Conservation (phyloP, 2,329 filamentous ascomycete genomes). For the Fusarium transvaalense region DNA sequence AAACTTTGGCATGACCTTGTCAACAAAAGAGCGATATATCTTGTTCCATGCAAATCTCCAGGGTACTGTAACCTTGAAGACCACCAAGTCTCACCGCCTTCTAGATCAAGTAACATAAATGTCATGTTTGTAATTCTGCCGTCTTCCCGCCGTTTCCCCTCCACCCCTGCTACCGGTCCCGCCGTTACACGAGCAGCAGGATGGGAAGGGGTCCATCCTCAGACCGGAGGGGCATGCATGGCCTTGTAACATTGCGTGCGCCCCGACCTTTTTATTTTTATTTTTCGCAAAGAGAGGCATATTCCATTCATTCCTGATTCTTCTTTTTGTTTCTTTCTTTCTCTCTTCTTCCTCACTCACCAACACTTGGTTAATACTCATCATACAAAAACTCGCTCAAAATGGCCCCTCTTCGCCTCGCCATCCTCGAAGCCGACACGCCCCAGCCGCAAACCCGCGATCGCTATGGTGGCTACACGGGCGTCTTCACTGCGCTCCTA, state of each 20-base stretch:
- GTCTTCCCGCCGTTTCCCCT: constrained; percentile 21
- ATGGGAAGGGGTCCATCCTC: constrained; percentile 25
- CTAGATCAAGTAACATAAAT: not conserved
- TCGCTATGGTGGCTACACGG: constrained; percentile 79
- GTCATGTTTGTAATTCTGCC: constrained; percentile 34
- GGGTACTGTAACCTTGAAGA: not conserved
- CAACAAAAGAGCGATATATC: not conserved
- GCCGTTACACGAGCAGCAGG: constrained; percentile 28
- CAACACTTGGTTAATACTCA: not conserved
- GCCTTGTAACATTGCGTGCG: constrained; percentile 13
- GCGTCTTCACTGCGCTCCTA: constrained; percentile 74
- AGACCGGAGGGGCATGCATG: constrained; percentile 1
- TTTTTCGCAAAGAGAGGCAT: constrained; percentile 22
- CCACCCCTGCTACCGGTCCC: constrained; percentile 40
- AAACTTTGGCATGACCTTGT: too few relatives aligned
- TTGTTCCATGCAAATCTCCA: not conserved
- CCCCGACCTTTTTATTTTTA: not conserved
- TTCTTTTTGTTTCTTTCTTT: not conserved
- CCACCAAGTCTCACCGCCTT: constrained; percentile 27
- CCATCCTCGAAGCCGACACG: constrained; percentile 89
- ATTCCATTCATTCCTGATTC: not conserved
- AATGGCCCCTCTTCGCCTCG: constrained; percentile 75
- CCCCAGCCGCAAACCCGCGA: constrained; percentile 73
- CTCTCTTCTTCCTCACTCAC: too few relatives aligned
- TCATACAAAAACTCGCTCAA: constrained; percentile 12